These are phyloP conservation scores for Pestalotiopsis sp. DNA, from an alignment of 2,329 filamentous ascomycete genomes.

Conservation along the genomic window DNA sequence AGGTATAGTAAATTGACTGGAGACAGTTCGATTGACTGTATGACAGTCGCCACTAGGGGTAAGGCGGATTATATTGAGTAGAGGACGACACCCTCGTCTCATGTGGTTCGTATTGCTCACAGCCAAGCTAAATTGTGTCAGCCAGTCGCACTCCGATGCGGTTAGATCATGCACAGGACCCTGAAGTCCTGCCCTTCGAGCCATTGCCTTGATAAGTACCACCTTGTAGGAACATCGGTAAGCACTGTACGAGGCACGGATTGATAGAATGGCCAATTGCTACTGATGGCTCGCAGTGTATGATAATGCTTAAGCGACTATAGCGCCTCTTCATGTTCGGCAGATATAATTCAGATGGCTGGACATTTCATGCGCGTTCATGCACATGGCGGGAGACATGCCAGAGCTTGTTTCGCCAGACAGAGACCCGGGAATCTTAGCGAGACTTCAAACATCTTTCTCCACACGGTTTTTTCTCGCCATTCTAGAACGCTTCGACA, in stretches of 20 bases:
- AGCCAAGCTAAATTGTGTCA: slow-evolving; percentile 1
- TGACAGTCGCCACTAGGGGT: neutral
- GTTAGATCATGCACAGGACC: slow-evolving; percentile 3
- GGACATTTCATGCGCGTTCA: neutral
- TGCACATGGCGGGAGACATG: neutral
- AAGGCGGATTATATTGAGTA: neutral
- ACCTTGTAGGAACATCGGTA: neutral
- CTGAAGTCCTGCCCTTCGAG: neutral
- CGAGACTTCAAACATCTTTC: neutral
- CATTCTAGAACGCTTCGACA: neutral
- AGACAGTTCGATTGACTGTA: neutral
- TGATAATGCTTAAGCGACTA: neutral
- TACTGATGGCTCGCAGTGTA: neutral
- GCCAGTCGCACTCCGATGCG: neutral
- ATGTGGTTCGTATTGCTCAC: slow-evolving; percentile 7
- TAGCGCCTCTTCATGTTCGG: neutral
- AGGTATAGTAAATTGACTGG: neutral
- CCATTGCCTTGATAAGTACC: neutral
- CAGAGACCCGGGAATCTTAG: neutral
- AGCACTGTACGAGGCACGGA: neutral
- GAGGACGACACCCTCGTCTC: neutral
- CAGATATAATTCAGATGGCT: neutral
- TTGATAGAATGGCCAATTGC: neutral
- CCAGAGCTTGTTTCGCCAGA: neutral
- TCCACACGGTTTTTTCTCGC: neutral